Percentiles rank a stretch among this genome's conserved stretches.
Evolutionary conservation across 2,329 filamentous ascomycete genomes (phyloP).

Genomic region (Pseudopyricularia javanii): DNA sequence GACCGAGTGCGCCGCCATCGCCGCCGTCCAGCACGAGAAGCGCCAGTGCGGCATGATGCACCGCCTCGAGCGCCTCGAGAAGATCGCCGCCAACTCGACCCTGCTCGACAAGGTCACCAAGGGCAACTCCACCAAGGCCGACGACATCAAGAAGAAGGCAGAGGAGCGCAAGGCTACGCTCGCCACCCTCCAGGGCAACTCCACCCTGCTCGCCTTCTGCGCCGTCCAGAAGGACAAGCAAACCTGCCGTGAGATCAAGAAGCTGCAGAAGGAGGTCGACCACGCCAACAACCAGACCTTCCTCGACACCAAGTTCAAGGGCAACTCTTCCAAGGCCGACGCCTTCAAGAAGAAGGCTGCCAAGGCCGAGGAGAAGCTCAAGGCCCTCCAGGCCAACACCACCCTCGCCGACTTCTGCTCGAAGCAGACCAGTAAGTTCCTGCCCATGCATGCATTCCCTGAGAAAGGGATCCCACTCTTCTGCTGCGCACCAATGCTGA

Average conservation of each 20-base stretch:
- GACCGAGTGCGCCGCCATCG: constrained; percentile 17
- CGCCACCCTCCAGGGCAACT: constrained; percentile 11
- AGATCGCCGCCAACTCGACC: constrained; percentile 14
- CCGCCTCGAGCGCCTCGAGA: constrained; percentile 12
- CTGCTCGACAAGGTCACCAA: constrained; percentile 10
- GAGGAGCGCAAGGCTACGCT: constrained; percentile 9
- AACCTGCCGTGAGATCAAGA: constrained; percentile 6
- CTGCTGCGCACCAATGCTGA: background rate
- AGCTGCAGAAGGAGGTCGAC: constrained; percentile 9
- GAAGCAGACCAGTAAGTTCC: background rate
- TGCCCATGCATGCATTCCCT: background rate
- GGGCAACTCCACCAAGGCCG: constrained; percentile 17
- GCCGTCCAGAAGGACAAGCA: constrained; percentile 7
- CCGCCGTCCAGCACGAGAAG: constrained; percentile 15
- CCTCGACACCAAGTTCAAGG: constrained; percentile 18
- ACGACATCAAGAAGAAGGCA: constrained; percentile 12
- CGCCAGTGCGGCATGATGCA: constrained; percentile 16
- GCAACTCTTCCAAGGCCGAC: constrained; percentile 20
- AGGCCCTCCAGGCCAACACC: constrained; percentile 17
- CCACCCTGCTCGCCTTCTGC: constrained; percentile 13
- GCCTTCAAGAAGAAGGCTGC: constrained; percentile 18
- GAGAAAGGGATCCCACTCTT: background rate
- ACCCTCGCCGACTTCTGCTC: constrained; percentile 14
- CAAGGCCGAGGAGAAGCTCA: constrained; percentile 14
- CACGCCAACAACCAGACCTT: constrained; percentile 17